A percentile compares a stretch with the other conserved stretches of the same genome.
phyloP scores from a whole-genome alignment of 805 yeast genomes.

The Wickerhamiella musiphila region DNA sequence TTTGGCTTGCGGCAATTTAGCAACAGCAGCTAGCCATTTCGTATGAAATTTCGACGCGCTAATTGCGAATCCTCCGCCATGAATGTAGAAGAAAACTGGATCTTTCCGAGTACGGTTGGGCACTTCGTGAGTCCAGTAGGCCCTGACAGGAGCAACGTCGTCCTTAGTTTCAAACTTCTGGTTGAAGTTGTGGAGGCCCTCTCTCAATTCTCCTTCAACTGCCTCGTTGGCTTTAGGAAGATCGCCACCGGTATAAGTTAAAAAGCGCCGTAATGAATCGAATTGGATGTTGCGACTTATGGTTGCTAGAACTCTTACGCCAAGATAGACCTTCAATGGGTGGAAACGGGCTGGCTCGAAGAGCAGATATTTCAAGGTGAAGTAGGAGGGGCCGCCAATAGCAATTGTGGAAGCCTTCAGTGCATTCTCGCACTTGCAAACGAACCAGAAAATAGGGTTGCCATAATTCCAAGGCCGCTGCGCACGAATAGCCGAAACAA shows the following conservation, averaged over 20 bases:
- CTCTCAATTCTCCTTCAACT: neutral
- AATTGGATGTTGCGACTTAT: too few relatives aligned
- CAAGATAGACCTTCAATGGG: too few relatives aligned
- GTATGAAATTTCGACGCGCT: conserved; percentile 1
- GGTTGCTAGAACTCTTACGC: too few relatives aligned
- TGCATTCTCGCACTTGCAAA: neutral
- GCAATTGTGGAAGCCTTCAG: too few relatives aligned
- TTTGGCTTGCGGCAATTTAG: neutral
- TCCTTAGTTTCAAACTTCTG: conserved; percentile 5
- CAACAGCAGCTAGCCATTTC: neutral
- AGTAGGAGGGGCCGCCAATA: too few relatives aligned
- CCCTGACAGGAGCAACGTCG: conserved; percentile 7
- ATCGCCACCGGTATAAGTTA: too few relatives aligned
- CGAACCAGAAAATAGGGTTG: neutral
- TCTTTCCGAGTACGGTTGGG: conserved; percentile 7
- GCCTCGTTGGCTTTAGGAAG: too few relatives aligned
- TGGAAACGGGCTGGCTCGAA: too few relatives aligned
- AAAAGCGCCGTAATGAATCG: too few relatives aligned
- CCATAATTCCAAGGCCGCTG: neutral
- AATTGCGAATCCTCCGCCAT: conserved; percentile 11
- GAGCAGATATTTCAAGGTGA: too few relatives aligned
- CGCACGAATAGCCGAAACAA: too few relatives aligned
- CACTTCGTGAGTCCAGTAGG: conserved; percentile 10
- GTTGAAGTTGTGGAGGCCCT: conserved; percentile 7
- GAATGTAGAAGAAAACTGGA: conserved; percentile 11